Evolutionary conservation across 2,329 filamentous ascomycete genomes (phyloP).

Genomic region (Aspergillus sp.): DNA sequence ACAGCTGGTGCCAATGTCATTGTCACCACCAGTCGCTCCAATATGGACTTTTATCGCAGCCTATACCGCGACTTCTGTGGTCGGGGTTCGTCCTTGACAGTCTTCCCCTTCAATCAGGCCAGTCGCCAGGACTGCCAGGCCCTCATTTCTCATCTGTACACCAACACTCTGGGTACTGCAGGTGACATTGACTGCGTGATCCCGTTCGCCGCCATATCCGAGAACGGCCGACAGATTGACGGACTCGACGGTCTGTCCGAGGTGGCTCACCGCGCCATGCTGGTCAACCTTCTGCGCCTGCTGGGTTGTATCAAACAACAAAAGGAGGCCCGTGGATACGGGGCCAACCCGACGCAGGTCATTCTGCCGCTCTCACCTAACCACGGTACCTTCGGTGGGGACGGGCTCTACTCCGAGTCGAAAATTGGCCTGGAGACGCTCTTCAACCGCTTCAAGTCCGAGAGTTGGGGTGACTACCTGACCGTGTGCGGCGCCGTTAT

Average conservation of each 20-base stretch:
- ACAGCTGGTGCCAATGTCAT: conserved; percentile 10
- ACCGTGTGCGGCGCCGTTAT: conserved; percentile 9
- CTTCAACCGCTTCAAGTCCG: conserved; percentile 9
- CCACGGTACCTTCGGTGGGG: conserved; percentile 10
- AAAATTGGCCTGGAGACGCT: conserved; percentile 9
- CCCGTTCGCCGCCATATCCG: conserved; percentile 10
- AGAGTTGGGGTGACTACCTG: conserved; percentile 8
- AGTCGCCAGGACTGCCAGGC: conserved; percentile 3
- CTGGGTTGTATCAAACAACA: conserved; percentile 1
- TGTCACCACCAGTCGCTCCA: conserved; percentile 9
- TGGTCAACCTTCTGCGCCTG: conserved; percentile 7
- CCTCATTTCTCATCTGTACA: conserved; percentile 6
- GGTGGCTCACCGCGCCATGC: conserved; percentile 9
- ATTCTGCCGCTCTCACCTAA: conserved; percentile 11
- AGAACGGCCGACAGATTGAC: conserved; percentile 9
- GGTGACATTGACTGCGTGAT: conserved; percentile 8
- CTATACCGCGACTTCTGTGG: conserved; percentile 1
- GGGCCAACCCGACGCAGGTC: conserved; percentile 10
- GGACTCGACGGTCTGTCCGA: conserved; percentile 4
- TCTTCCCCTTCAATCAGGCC: conserved; percentile 13
- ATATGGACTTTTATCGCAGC: neutral
- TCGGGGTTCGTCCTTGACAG: conserved; percentile 4
- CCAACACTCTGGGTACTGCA: neutral
- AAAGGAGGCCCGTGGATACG: neutral
- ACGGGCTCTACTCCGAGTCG: conserved; percentile 12